Evolutionary conservation across 2,329 filamentous ascomycete genomes (phyloP), one percentile per base, ranked within the genome.

Genomic region (Fusarium citri): DNA sequence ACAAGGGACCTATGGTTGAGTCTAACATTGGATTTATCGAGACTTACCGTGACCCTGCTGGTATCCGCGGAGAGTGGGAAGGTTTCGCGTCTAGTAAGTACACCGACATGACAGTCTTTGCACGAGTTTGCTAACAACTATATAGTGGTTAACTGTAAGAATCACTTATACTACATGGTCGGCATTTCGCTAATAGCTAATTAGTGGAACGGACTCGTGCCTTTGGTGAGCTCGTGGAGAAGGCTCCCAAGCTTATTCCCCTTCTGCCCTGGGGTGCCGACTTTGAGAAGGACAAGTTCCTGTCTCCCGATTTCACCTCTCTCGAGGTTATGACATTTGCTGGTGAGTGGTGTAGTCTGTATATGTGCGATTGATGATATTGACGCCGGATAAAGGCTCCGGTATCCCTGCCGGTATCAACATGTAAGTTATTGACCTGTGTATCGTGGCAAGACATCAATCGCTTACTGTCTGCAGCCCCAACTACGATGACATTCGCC

Each of bases 281-380:
- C 1, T 99, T 98, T 72, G 96, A 99, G 78, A 98, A 98, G 81
- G 94, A 98, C 83, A 94, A 92, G 76, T 99, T 99, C 80, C 82
- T 97, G 37, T 95, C 93, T 55, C 96, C 96, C 0, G 96, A 99
- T 79, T 99, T 99, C 77, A 98, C 96, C 1, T 96, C 92, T 12
- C 86, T 98, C 3, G 96, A 99, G 79, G 94, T 98, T 5, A 81
- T 98, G 65, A 94, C 92, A 1, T 98, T 98, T 73, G 80, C 79
- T 59, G 80, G 78, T 75, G 57, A 37, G 68, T 47, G 20, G 20
- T 8, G 18, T 37, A 37, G 34, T 37, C 10, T 37, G 18, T n/a
- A 11, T 12, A n/a, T n/a, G 18, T 37, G 34, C 34, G 41, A 26
- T 25, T 41, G 26, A 20, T 87, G 88, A 46, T 23, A 31, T 60